Conservation (phyloP, 768 basidiomycete species). For the Chiua virens region DNA sequence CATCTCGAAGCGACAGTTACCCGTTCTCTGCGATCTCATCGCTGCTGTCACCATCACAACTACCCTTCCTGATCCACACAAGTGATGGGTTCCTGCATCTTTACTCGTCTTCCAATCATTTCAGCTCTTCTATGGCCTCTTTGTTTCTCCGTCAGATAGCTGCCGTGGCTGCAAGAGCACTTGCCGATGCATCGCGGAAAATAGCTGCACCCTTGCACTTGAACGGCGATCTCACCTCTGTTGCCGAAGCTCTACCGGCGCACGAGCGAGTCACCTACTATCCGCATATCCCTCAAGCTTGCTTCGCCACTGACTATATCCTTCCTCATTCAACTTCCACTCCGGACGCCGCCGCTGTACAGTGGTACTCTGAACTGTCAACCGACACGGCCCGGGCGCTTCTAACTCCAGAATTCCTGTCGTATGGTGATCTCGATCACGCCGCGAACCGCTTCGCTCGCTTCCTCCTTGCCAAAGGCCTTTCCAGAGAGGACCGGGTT, state of each 20-base stretch:
- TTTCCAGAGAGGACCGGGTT: constrained; percentile 41
- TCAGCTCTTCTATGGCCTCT: constrained; percentile 12
- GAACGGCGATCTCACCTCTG: constrained; percentile 15
- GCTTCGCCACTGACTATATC: constrained; percentile 25
- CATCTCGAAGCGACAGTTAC: not conserved
- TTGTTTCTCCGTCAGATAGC: constrained; percentile 21
- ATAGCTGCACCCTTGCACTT: constrained; percentile 9
- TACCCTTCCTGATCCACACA: constrained; percentile 10
- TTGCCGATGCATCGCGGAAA: constrained; percentile 5
- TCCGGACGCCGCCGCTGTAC: constrained; percentile 18
- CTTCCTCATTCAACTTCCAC: constrained; percentile 15
- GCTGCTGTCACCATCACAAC: not conserved
- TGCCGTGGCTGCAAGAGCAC: constrained; percentile 1
- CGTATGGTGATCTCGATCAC: constrained; percentile 37
- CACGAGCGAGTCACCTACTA: constrained; percentile 8
- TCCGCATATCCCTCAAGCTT: constrained; percentile 17
- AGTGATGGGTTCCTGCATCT: constrained; percentile 13
- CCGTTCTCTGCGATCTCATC: not conserved
- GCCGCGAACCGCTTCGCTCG: constrained; percentile 42
- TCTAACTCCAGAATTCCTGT: constrained; percentile 9
- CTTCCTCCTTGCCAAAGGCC: constrained; percentile 38
- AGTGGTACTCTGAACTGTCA: constrained; percentile 21
- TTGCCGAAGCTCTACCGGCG: constrained; percentile 12
- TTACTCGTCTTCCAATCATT: constrained; percentile 8
- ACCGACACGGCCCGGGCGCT: not conserved